These are phyloP conservation scores for Penicillium sp. DNA, from an alignment of 2,329 filamentous ascomycete species.

Conservation along the genomic window DNA sequence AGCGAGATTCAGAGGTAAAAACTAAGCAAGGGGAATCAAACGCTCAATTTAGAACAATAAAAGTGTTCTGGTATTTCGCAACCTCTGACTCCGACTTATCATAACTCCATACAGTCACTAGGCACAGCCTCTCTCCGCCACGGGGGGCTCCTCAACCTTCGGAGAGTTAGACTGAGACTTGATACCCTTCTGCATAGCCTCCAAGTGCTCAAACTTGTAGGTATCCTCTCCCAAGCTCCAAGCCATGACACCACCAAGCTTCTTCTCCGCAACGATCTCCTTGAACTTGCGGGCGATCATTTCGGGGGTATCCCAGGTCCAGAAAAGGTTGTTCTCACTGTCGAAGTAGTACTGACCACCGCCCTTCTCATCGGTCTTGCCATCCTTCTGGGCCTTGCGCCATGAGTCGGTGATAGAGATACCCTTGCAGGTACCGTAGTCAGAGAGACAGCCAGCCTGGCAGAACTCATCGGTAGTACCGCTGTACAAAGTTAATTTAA, in stretches of 20 bases:
- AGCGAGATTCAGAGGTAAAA: too few relatives aligned
- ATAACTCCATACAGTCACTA: too few relatives aligned
- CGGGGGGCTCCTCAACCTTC: neutral
- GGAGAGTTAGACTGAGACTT: constrained; percentile 2
- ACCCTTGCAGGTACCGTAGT: constrained; percentile 38
- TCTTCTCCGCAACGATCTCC: constrained; percentile 48
- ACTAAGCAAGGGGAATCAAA: neutral
- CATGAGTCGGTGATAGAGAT: constrained; percentile 51
- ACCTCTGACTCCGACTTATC: neutral
- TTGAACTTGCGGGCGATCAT: constrained; percentile 56
- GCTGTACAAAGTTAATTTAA: constrained; percentile 18
- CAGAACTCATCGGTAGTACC: constrained; percentile 28
- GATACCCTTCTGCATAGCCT: constrained; percentile 34
- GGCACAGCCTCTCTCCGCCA: neutral
- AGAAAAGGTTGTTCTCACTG: constrained; percentile 51
- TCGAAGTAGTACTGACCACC: constrained; percentile 67
- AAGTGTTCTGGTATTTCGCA: neutral
- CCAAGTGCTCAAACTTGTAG: constrained; percentile 38
- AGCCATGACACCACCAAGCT: constrained; percentile 63
- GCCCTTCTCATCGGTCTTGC: constrained; percentile 47
- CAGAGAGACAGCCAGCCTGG: constrained; percentile 29
- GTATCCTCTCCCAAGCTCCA: constrained; percentile 65
- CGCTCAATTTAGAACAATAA: neutral
- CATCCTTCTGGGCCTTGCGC: constrained; percentile 45
- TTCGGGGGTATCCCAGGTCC: constrained; percentile 61